Base-by-base conservation (phyloP, 1,284 basidiomycete species). In the Tylopilus sp. region DNA sequence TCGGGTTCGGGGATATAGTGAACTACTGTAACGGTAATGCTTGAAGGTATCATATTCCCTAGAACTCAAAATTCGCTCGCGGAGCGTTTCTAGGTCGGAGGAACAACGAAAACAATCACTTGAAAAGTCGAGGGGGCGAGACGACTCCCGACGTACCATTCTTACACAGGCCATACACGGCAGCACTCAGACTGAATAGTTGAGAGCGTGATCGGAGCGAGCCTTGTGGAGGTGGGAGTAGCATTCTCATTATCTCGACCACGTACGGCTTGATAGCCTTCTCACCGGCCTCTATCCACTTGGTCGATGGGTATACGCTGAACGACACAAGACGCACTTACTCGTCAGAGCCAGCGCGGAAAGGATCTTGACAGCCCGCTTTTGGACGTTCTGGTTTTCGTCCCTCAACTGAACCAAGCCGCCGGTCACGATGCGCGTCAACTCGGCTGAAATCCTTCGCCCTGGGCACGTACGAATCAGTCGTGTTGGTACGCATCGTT, bases 201-300 rank as follows among this genome's bases (percentile, higher is more conserved):
- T 31, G 29, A n/a, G 26, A 24, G 17, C 21, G 42, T 14, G 20
- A 6, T 10, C 9, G 7, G 8, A 39, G 11, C 8, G 46, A 21
- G 35, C 17, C 4, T 0, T n/a, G 7, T 9, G 14, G 5, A 11
- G 28, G 15, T 0, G 40, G 48, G 7, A 44, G 41, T 7, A 54
- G 41, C 37, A 50, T 57, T 7, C 17, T 36, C 15, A 57, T 33
- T 4, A 56, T 54, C 4, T 49, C 26, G 17, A 1, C 21, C 30
- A 56, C 2, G 14, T 15, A 30, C 26, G 17, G 34, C 46, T 10
- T 2, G 21, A 55, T 48, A 12, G 42, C 49, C 29, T 28, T 1
- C 30, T 55, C 44, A 12, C 54, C 54, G 1, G 15, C 29, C 44
- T 12, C 54, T 55, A 30, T 1, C 1, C 34, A 33, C 17, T 2